A percentile compares a stretch with the other conserved stretches of the same genome.
These are phyloP conservation scores for Quercus engelmannii DNA, from an alignment of 306 rosid genomes.

Conservation along the genomic window DNA sequence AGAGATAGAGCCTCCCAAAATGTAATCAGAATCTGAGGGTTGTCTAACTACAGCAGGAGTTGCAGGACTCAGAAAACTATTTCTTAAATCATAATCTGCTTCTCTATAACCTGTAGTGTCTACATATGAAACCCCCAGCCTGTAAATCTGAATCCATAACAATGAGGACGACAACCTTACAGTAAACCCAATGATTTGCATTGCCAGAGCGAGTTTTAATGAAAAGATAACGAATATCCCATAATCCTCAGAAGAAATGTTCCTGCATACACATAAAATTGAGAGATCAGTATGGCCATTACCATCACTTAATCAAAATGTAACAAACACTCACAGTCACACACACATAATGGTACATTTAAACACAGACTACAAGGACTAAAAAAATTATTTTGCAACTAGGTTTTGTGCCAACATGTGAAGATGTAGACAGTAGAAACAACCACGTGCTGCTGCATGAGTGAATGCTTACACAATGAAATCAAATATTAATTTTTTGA, in stretches of 20 bases:
- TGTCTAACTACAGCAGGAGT: constrained; percentile 63
- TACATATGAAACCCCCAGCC: constrained; percentile 67
- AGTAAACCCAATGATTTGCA: constrained; percentile 69
- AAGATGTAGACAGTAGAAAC: neutral
- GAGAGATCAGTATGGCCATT: constrained; percentile 17
- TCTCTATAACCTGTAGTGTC: constrained; percentile 51
- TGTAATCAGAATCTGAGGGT: constrained; percentile 70
- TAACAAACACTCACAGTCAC: neutral
- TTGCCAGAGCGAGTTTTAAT: constrained; percentile 74
- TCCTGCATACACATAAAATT: constrained; percentile 55
- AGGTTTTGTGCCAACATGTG: neutral
- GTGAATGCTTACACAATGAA: too few species aligned
- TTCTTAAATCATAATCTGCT: constrained; percentile 68
- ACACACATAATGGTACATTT: neutral
- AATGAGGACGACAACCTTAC: constrained; percentile 74
- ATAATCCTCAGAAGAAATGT: constrained; percentile 45
- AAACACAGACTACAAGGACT: neutral
- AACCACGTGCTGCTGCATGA: neutral
- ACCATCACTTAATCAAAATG: neutral
- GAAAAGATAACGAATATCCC: constrained; percentile 58
- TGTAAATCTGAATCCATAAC: constrained; percentile 94
- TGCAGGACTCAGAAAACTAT: constrained; percentile 78
- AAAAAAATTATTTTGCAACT: neutral
- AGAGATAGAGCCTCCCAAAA: constrained; percentile 85
- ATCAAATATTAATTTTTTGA: neutral